Base-by-base conservation (phyloP, 2,329 filamentous ascomycete genomes). In the Diaporthe longicolla region DNA sequence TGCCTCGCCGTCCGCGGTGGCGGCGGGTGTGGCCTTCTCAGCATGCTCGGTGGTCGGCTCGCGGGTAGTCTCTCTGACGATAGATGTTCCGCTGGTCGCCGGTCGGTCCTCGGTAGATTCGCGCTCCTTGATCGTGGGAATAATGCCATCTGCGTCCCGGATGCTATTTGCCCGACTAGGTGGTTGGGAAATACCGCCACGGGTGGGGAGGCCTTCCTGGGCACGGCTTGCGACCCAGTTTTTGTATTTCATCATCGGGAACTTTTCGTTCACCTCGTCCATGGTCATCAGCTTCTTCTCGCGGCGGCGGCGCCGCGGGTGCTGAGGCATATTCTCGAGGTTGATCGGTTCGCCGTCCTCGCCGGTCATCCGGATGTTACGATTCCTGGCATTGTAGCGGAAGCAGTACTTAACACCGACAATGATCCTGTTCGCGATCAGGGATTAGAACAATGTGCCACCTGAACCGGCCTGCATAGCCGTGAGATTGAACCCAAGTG, bases 361-460 rank as follows among this genome's bases (percentile, higher is more conserved):
- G 77, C 74, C 74, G 21, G 87, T 94, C 86, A 84, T 89, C 86
- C 94, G 92, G 80, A 95, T 86, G 75, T 93, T 92, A 69, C 97
- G 93, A 81, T 97, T 97, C 74, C 97, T 93, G 78, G 97, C 95
- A 84, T 98, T 98, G 84, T 99, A 98, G 79, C 97, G 91, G 85
- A 99, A 99, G 85, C 97, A 99, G 84, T 99, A 99, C 86, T 99
- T 99, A 76, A 99, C 97, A 78, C 97, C 97, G 75, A 99, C 97
- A 79, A 99, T 99, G 80, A 99, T 99, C 97, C 97, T 99, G 80
- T 70, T 55, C 17, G 70, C 21, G 10, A 43, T 9, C 15, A 43
- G 48, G 6, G 74, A 77, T 82, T 78, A 83, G 78, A 40, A 74
- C 75, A 73, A 58, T 43, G 13, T 32, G 43, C 59, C 52, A 66